phyloP scores from a whole-genome alignment of 1,139 yeast genomes.

The Saccharomyces hybrid region DNA sequence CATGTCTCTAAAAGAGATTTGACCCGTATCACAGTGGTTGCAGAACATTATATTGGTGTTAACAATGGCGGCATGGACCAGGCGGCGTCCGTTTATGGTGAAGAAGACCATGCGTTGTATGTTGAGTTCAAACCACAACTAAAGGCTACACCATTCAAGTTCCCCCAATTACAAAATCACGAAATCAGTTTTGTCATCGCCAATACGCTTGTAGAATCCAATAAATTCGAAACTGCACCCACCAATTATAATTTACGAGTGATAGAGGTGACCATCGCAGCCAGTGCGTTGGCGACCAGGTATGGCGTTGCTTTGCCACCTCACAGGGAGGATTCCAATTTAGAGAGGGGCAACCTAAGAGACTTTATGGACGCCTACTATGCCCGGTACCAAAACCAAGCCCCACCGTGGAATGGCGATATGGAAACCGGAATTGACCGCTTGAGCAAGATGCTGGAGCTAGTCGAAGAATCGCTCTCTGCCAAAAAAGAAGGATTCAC shows the following conservation, averaged over 20 bases:
- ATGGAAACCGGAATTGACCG: slow-evolving; percentile 39
- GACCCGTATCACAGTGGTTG: slow-evolving; percentile 56
- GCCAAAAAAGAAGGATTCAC: slow-evolving; percentile 43
- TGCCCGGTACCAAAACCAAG: slow-evolving; percentile 30
- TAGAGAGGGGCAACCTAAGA: slow-evolving; percentile 53
- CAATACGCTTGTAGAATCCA: slow-evolving; percentile 54
- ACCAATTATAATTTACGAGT: slow-evolving; percentile 62
- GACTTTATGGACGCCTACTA: slow-evolving; percentile 53
- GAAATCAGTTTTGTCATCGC: slow-evolving; percentile 54
- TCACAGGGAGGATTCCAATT: slow-evolving; percentile 43
- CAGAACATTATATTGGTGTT: slow-evolving; percentile 71
- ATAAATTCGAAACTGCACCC: slow-evolving; percentile 67
- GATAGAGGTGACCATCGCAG: slow-evolving; percentile 60
- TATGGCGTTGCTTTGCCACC: slow-evolving; percentile 36
- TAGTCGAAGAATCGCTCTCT: slow-evolving; percentile 39
- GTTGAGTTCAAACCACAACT: slow-evolving; percentile 57
- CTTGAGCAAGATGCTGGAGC: slow-evolving; percentile 36
- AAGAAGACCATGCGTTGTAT: slow-evolving; percentile 48
- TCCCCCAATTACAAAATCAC: slow-evolving; percentile 41
- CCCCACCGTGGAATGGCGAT: slow-evolving; percentile 41
- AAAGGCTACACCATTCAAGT: slow-evolving; percentile 45
- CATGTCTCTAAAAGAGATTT: slow-evolving; percentile 46
- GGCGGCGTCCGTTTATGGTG: slow-evolving; percentile 62
- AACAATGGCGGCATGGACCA: slow-evolving; percentile 82
- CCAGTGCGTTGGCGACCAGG: slow-evolving; percentile 48